Conservation (phyloP, 495 filamentous ascomycete species). For the Aspergillus sclerotioniger region DNA sequence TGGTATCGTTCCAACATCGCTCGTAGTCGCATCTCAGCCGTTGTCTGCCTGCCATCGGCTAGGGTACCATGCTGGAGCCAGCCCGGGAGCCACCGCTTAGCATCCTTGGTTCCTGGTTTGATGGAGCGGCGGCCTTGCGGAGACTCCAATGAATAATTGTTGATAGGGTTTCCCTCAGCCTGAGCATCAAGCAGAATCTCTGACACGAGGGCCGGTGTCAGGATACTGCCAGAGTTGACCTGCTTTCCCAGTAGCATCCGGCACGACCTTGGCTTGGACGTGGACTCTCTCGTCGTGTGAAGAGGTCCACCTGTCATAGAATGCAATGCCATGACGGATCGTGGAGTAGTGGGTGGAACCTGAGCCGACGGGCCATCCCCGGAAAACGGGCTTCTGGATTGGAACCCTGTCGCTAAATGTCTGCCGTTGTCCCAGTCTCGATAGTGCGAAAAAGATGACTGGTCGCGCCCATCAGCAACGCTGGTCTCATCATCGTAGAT, state of each 20-base stretch:
- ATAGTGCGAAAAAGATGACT: slow-evolving; percentile 32
- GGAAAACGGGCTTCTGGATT: slow-evolving; percentile 13
- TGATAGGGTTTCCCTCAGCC: slow-evolving; percentile 18
- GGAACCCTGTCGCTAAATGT: slow-evolving; percentile 12
- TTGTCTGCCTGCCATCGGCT: slow-evolving; percentile 23
- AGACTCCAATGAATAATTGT: neutral
- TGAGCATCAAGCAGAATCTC: slow-evolving; percentile 42
- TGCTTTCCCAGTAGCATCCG: slow-evolving; percentile 31
- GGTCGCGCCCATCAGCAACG: slow-evolving; percentile 28
- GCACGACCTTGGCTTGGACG: slow-evolving; percentile 30
- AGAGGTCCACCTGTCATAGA: slow-evolving; percentile 1
- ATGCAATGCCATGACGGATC: slow-evolving; percentile 8
- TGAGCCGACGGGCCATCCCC: slow-evolving; percentile 15
- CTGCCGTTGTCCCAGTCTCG: slow-evolving; percentile 26
- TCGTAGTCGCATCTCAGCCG: slow-evolving; percentile 40
- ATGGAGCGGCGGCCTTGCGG: neutral
- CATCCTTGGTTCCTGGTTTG: neutral
- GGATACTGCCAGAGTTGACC: slow-evolving; percentile 17
- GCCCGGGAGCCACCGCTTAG: slow-evolving; percentile 2
- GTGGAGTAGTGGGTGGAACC: slow-evolving; percentile 13
- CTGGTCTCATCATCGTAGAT: slow-evolving; percentile 38
- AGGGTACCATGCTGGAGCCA: slow-evolving; percentile 34
- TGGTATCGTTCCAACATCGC: slow-evolving; percentile 34
- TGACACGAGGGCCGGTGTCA: slow-evolving; percentile 40
- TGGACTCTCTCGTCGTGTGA: slow-evolving; percentile 33